These are phyloP conservation scores for Carex kokanica DNA, from an alignment of 176 grass and related monocot genomes.

Conservation along the genomic window DNA sequence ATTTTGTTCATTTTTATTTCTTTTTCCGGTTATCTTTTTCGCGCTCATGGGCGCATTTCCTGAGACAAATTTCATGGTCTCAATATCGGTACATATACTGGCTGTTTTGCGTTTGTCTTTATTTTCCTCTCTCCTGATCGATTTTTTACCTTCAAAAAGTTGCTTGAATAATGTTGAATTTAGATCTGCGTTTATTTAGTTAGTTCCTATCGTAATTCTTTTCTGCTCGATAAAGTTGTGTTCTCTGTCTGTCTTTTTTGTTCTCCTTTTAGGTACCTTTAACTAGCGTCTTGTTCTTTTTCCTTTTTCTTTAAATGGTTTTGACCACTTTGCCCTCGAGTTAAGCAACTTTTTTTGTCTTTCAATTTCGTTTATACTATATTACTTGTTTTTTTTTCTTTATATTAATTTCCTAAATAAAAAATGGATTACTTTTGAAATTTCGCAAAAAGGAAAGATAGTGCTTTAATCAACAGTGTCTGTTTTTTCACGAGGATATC, in stretches of 20 bases:
- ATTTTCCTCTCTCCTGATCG: background rate
- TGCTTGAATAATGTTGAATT: constrained; percentile 1
- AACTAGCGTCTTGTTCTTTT: background rate
- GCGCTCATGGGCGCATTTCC: background rate
- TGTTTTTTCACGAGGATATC: background rate
- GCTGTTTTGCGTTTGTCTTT: background rate
- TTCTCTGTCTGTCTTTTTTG: background rate
- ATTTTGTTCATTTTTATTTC: background rate
- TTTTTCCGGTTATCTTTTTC: background rate
- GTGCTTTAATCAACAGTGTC: background rate
- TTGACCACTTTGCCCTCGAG: background rate
- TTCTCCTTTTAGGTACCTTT: constrained; percentile 1
- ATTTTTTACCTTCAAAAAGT: background rate
- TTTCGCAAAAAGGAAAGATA: background rate
- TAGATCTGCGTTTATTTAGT: background rate
- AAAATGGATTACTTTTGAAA: background rate
- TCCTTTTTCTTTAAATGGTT: background rate
- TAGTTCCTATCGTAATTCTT: background rate
- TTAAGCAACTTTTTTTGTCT: background rate
- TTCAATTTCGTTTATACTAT: background rate
- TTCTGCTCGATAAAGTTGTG: background rate
- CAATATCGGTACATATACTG: background rate
- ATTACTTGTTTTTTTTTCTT: background rate
- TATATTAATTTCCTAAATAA: background rate
- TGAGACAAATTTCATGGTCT: background rate